These are phyloP conservation scores for Lodderomyces orthopsilosis DNA, from an alignment of 1,139 yeast species.

Conservation along the genomic window DNA sequence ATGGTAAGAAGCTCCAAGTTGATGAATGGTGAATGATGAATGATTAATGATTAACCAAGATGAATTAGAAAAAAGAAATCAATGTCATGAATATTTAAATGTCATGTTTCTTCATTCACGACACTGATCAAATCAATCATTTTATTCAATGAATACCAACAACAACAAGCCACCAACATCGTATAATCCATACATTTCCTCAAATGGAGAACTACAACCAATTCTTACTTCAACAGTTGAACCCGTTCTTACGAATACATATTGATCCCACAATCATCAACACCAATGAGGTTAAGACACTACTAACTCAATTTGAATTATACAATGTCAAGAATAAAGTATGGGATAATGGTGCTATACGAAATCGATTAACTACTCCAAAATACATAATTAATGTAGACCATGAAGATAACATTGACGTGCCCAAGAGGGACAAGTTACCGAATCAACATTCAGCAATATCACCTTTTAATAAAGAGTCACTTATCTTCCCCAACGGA, in stretches of 20 bases:
- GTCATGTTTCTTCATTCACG: not conserved
- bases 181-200: not conserved
- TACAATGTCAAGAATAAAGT: conserved; percentile 21
- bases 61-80: not conserved
- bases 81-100: not conserved
- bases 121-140: not conserved
- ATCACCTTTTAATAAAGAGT: conserved; percentile 38
- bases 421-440: conserved; percentile 11
- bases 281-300: not conserved
- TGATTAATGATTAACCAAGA: not conserved
- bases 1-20: not conserved
- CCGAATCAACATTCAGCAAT: conserved; percentile 23
- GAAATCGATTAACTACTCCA: conserved; percentile 34
- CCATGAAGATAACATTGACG: not conserved
- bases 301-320: conserved; percentile 12
- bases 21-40: not conserved
- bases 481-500: conserved; percentile 45
- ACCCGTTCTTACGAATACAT: conserved; percentile 30
- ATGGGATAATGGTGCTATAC: conserved; percentile 44
- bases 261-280: conserved; percentile 7
- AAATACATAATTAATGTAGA: conserved; percentile 27
- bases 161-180: not conserved
- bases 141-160: not conserved
- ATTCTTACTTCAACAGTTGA: conserved; percentile 29
- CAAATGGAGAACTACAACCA: conserved; percentile 33